Evolutionary conservation across 371 early-diverging fungal genomes (phyloP).

Genomic region (Mortierella sp.): DNA sequence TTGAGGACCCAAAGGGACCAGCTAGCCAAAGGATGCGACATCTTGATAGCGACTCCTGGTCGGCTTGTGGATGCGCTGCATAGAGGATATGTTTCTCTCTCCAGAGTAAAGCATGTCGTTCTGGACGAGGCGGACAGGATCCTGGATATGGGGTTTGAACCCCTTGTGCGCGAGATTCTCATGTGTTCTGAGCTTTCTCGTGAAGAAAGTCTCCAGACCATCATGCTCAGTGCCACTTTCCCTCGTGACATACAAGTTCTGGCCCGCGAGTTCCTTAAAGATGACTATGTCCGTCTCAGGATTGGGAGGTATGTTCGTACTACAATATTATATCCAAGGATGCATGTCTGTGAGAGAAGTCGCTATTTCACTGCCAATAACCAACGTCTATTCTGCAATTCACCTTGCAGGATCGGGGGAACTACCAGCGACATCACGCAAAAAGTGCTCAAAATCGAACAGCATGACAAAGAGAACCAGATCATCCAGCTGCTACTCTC

Average conservation of each 20-base stretch:
- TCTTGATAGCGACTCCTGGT: constrained; percentile 99
- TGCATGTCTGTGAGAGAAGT: neutral
- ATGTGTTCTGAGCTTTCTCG: constrained; percentile 24
- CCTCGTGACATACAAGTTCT: constrained; percentile 91
- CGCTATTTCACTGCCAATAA: neutral
- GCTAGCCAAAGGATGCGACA: constrained; percentile 90
- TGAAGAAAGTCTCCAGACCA: constrained; percentile 84
- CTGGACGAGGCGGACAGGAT: constrained; percentile 98
- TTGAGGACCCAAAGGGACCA: constrained; percentile 87
- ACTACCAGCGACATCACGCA: constrained; percentile 64
- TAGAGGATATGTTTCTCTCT: constrained; percentile 81
- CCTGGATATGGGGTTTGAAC: constrained; percentile 99
- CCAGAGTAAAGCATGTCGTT: constrained; percentile 90
- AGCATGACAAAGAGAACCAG: constrained; percentile 65
- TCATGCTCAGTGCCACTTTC: constrained; percentile 99
- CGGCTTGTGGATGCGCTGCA: constrained; percentile 96
- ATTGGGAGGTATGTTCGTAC: constrained; percentile 43
- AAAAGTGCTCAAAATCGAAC: constrained; percentile 64
- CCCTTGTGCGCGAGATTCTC: constrained; percentile 89
- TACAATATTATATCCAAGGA: neutral
- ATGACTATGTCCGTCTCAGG: constrained; percentile 55
- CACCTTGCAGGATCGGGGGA: constrained; percentile 60
- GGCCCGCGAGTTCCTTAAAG: constrained; percentile 84
- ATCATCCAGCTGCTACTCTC: constrained; percentile 56
- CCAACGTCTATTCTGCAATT: no score